phyloP scores from a whole-genome alignment of 75 land plant species.

The Isoetes taiwanensis region DNA sequence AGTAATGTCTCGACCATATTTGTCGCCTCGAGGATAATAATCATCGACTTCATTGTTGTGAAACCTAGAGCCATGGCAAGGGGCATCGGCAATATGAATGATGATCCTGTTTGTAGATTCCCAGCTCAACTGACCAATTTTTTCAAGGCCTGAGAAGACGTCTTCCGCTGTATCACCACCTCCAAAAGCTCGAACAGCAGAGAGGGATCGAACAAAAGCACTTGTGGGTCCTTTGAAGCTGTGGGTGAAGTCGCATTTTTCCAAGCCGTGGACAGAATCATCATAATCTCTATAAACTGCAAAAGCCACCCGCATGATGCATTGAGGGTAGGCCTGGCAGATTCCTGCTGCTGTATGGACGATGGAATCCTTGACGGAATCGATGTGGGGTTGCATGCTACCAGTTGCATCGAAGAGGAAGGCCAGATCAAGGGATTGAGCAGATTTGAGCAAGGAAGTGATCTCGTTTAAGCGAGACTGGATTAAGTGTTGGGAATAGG shows the following conservation, averaged over 20 bases:
- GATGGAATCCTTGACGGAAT: conserved; percentile 1
- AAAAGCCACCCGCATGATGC: conserved; percentile 15
- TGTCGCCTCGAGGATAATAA: conserved; percentile 9
- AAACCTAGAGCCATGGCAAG: conserved; percentile 13
- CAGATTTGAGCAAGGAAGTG: neutral
- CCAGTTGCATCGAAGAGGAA: conserved; percentile 19
- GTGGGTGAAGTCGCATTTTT: conserved; percentile 9
- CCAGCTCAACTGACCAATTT: conserved; percentile 9
- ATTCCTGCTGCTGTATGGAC: conserved; percentile 8
- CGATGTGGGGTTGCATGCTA: conserved; percentile 11
- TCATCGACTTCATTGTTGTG: conserved; percentile 10
- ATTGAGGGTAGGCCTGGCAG: conserved; percentile 7
- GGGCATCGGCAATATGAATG: conserved; percentile 15
- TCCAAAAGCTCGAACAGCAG: conserved; percentile 9
- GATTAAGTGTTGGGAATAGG: too few relatives aligned
- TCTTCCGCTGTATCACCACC: conserved; percentile 18
- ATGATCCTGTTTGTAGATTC: conserved; percentile 12
- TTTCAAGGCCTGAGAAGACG: conserved; percentile 16
- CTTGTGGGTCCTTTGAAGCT: conserved; percentile 8
- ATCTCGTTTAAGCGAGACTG: too few relatives aligned
- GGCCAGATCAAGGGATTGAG: conserved; percentile 17
- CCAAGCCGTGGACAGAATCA: neutral
- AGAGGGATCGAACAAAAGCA: neutral
- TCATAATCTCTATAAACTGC: conserved; percentile 14
- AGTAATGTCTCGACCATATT: conserved; percentile 7